These are phyloP conservation scores for Lactifluus subvellereus DNA, from an alignment of 768 basidiomycete genomes.

Conservation along the genomic window DNA sequence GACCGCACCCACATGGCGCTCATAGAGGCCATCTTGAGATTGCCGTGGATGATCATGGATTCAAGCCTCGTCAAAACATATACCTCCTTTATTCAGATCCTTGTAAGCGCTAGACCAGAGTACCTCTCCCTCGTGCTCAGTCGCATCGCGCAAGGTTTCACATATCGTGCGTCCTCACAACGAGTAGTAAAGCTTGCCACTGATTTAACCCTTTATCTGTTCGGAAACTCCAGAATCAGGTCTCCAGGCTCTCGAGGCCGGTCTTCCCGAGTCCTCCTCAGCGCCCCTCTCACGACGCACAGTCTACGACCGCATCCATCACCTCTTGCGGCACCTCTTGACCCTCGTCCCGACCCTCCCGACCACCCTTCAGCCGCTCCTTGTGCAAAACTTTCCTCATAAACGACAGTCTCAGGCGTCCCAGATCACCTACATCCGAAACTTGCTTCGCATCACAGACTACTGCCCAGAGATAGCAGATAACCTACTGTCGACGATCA, in stretches of 20 bases:
- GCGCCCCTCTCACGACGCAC: constrained; percentile 71
- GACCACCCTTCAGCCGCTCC: constrained; percentile 77
- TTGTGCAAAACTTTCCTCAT: constrained; percentile 85
- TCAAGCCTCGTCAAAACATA: constrained; percentile 80
- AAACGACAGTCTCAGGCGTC: constrained; percentile 77
- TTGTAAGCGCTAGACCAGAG: constrained; percentile 87
- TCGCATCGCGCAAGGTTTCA: constrained; percentile 80
- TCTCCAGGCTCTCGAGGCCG: constrained; percentile 52
- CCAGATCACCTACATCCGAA: constrained; percentile 88
- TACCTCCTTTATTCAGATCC: constrained; percentile 83
- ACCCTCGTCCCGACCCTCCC: constrained; percentile 89
- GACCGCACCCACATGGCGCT: constrained; percentile 75
- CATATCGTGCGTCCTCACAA: constrained; percentile 64
- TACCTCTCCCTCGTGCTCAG: constrained; percentile 80
- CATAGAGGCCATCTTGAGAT: constrained; percentile 76
- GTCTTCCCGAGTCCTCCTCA: constrained; percentile 57
- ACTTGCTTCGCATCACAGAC: constrained; percentile 70
- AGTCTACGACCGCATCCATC: constrained; percentile 83
- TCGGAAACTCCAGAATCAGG: constrained; percentile 53
- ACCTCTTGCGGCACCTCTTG: constrained; percentile 80
- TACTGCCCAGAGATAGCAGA: constrained; percentile 89
- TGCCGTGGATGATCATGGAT: constrained; percentile 94
- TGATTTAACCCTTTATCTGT: constrained; percentile 10
- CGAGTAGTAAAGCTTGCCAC: neutral
- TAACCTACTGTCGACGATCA: constrained; percentile 75